Percentiles rank a stretch among this genome's conserved stretches.
Evolutionary conservation across 768 basidiomycete genomes (phyloP).

Genomic region (Mycena leptocephala): DNA sequence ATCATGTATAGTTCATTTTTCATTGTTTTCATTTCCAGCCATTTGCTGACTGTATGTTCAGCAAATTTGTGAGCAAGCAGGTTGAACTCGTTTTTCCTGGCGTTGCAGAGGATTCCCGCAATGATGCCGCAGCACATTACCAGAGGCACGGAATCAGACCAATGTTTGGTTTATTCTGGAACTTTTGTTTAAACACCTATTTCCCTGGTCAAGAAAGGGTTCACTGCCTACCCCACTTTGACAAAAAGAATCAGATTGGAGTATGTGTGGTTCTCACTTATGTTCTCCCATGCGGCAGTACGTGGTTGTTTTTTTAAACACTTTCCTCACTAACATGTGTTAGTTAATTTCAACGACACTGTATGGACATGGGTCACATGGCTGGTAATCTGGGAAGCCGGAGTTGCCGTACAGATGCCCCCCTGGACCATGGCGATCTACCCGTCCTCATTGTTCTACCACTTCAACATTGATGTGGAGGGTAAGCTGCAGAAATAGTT

Average conservation of each 20-base stretch:
- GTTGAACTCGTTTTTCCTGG: slow-evolving; percentile 41
- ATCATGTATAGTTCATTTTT: neutral
- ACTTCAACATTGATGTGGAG: slow-evolving; percentile 50
- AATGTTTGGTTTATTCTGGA: slow-evolving; percentile 45
- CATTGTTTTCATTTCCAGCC: neutral
- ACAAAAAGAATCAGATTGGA: slow-evolving; percentile 49
- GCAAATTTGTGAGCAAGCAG: slow-evolving; percentile 16
- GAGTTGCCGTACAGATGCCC: slow-evolving; percentile 49
- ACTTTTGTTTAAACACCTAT: slow-evolving; percentile 44
- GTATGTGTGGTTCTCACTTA: slow-evolving; percentile 47
- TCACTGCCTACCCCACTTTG: slow-evolving; percentile 43
- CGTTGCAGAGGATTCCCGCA: slow-evolving; percentile 23
- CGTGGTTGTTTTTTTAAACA: slow-evolving; percentile 16
- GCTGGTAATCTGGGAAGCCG: slow-evolving; percentile 54
- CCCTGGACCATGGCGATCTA: slow-evolving; percentile 48
- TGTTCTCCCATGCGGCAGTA: neutral
- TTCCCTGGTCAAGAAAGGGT: slow-evolving; percentile 29
- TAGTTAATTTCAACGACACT: slow-evolving; percentile 38
- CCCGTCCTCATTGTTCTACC: slow-evolving; percentile 50
- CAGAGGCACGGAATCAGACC: slow-evolving; percentile 32
- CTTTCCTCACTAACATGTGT: neutral
- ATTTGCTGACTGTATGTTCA: too few species aligned
- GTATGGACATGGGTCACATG: slow-evolving; percentile 46
- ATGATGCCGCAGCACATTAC: slow-evolving; percentile 34
- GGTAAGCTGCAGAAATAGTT: slow-evolving; percentile 28